Evolutionary conservation across 768 basidiomycete species (phyloP), one percentile per base, ranked within the genome.

Genomic region (Russula sp.): DNA sequence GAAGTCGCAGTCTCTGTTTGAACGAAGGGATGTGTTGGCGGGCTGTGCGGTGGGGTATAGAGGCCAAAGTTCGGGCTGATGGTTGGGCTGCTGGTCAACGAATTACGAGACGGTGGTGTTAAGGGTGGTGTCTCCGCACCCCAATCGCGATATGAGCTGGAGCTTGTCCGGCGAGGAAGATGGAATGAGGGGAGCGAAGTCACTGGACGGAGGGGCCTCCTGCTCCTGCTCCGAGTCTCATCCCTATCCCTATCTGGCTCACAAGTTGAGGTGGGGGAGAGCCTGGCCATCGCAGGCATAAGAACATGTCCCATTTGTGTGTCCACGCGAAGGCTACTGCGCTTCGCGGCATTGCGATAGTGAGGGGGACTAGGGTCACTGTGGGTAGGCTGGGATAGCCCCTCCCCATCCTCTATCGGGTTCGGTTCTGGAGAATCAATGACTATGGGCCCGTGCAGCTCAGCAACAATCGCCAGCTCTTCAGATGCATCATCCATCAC

Each of bases 31-130:
- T 32, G 13, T 5, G 34, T 13, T 3, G 56, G 43, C 3, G 66
- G 64, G 10, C 60, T 67, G 63, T 61, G 67, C 56, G 42, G 73
- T 61, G 46, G 72, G 60, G 65, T 65, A 63, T 52, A 36, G 14
- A 66, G 56, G 5, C 11, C 34, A n/a, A 59, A 56, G 29, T 14
- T 46, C 7, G 39, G 56, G 20, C 61, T 63, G 34, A 50, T 43
- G 7, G 63, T 50, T 0, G 58, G 42, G 32, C 22, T 42, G 53
- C 60, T 61, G 58, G 62, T 66, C 41, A 71, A 39, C 8, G 73
- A 71, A 60, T 67, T 73, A 55, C 65, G 68, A 32, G 73, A 72
- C 16, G 70, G 61, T n/a, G 72, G 70, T 3, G 69, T 52, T 14
- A 62, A 47, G 10, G 50, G 56, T 9, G 61, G 50, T 46, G 61